These are phyloP conservation scores for Rhynchospora breviuscula DNA, from an alignment of 176 grass and related monocot genomes.

Conservation along the genomic window DNA sequence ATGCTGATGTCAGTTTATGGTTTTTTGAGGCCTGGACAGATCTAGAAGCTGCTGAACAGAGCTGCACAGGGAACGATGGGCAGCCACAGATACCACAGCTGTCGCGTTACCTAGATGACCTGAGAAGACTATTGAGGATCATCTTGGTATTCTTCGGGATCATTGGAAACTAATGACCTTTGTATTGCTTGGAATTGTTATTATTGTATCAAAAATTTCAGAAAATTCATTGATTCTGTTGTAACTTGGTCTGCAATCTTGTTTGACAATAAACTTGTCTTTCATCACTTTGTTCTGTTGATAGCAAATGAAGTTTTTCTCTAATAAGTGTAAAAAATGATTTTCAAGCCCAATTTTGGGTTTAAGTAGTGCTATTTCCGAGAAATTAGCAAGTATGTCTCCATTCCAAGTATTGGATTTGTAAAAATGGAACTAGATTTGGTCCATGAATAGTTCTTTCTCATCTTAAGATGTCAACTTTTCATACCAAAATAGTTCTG, in stretches of 20 bases:
- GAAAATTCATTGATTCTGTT: neutral
- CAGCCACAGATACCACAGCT: neutral
- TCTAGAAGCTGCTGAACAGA: neutral
- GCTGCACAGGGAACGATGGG: neutral
- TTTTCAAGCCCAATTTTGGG: neutral
- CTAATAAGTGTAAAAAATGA: neutral
- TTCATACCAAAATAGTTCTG: too few relatives aligned
- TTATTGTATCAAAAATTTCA: neutral
- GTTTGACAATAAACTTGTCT: neutral
- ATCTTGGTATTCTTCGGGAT: neutral
- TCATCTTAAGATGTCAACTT: neutral
- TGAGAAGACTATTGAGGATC: neutral
- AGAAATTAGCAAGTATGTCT: neutral
- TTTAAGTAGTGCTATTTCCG: neutral
- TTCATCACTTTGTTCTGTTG: neutral
- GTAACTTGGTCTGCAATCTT: neutral
- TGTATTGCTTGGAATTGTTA: neutral
- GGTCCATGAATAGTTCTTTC: neutral
- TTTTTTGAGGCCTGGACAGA: slow-evolving; percentile 1
- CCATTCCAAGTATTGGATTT: neutral
- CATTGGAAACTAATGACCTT: neutral
- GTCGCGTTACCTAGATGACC: neutral
- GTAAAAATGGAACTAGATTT: neutral
- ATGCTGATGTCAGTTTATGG: neutral
- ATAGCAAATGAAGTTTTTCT: neutral